Percentiles rank a stretch among this genome's conserved stretches.
These are phyloP conservation scores for Diaporthe humulicola DNA, from an alignment of 2,329 filamentous ascomycete genomes.

Conservation along the genomic window DNA sequence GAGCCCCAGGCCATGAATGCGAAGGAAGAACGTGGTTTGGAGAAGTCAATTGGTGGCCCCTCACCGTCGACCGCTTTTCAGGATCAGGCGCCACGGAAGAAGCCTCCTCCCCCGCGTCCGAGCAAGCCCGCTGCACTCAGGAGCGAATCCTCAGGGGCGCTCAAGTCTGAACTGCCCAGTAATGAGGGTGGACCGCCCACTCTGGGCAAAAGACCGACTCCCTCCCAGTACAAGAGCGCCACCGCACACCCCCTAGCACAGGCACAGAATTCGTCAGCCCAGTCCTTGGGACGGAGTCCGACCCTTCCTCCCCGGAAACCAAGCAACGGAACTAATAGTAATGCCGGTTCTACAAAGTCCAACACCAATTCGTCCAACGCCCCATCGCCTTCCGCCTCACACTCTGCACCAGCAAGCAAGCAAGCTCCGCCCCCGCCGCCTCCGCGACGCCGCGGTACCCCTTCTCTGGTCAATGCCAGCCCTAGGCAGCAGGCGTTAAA, in stretches of 20 bases:
- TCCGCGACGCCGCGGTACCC: conserved; percentile 59
- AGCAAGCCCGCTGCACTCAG: conserved; percentile 69
- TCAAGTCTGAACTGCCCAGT: conserved; percentile 44
- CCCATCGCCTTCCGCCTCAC: conserved; percentile 29
- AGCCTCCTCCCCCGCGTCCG: conserved; percentile 66
- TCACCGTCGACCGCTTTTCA: conserved; percentile 22
- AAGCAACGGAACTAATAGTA: conserved; percentile 37
- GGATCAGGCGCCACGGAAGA: conserved; percentile 45
- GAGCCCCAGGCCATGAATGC: conserved; percentile 58
- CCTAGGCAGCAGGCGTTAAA: conserved; percentile 49
- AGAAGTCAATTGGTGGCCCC: conserved; percentile 45
- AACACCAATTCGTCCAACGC: conserved; percentile 26
- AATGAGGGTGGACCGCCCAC: conserved; percentile 47
- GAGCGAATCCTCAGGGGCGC: conserved; percentile 53
- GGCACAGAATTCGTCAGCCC: conserved; percentile 56
- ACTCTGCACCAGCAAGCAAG: conserved; percentile 35
- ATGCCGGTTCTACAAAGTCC: conserved; percentile 39
- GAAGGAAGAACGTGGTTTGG: conserved; percentile 51
- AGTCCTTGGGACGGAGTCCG: conserved; percentile 45
- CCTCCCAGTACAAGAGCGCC: conserved; percentile 42
- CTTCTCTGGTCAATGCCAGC: conserved; percentile 50
- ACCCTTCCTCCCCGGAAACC: conserved; percentile 33
- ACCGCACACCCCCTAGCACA: conserved; percentile 55
- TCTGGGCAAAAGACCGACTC: conserved; percentile 51
- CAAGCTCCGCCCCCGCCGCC: conserved; percentile 60